These are phyloP conservation scores for Rhizopus arrhizus DNA, from an alignment of 371 early-diverging fungal species.

Conservation along the genomic window DNA sequence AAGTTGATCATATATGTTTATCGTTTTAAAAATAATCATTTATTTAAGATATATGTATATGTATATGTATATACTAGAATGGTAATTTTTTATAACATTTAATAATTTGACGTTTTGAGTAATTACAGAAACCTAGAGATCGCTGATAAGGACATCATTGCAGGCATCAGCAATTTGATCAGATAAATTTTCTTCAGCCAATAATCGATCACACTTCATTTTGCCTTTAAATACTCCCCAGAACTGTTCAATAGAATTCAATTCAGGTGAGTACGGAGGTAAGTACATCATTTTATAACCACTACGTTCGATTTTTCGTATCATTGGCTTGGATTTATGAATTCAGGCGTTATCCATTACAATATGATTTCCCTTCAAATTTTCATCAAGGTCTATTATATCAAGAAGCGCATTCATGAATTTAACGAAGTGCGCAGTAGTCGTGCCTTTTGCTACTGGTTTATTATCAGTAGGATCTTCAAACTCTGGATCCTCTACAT, in stretches of 20 bases:
- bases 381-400: conserved; percentile 9
- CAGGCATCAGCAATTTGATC: conserved; percentile 18
- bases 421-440: conserved; percentile 14
- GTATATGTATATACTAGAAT: conserved; percentile 6
- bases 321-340: conserved; percentile 23
- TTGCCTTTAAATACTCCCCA: conserved; percentile 16
- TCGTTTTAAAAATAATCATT: conserved; percentile 16
- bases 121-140: conserved; percentile 23
- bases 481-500: conserved; percentile 11
- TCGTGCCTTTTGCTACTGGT: too few relatives aligned
- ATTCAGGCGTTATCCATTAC: conserved; percentile 17
- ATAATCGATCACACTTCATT: conserved; percentile 17
- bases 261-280: conserved; percentile 17
- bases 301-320: conserved; percentile 18
- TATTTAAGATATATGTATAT: conserved; percentile 10
- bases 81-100: conserved; percentile 15
- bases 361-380: conserved; percentile 15
- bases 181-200: conserved; percentile 22
- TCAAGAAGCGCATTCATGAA: conserved; percentile 19
- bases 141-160: conserved; percentile 17
- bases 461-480: conserved; percentile 7
- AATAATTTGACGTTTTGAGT: conserved; percentile 19
- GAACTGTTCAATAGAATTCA: conserved; percentile 20
- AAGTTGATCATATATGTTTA: conserved; percentile 16
- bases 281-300: conserved; percentile 19